Conservation (phyloP, 2,329 filamentous ascomycete species). For the Aureobasidium sp. region DNA sequence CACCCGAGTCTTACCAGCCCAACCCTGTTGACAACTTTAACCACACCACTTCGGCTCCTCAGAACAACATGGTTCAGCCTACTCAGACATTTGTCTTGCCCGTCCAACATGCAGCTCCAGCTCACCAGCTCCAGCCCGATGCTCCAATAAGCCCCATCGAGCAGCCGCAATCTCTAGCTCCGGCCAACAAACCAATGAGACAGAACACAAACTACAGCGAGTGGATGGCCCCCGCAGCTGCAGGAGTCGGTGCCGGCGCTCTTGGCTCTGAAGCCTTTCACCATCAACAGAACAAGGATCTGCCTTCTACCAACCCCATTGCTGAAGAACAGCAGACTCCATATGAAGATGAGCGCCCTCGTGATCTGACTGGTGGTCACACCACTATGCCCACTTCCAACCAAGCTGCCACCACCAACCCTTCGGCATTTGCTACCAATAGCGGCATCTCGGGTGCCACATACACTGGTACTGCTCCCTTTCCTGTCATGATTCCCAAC, state of each 20-base stretch:
- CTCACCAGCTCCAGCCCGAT: slow-evolving; percentile 18
- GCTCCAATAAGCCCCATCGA: neutral
- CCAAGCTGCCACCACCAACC: neutral
- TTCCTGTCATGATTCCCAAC: neutral
- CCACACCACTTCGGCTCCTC: slow-evolving; percentile 15
- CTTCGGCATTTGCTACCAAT: neutral
- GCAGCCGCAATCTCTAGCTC: slow-evolving; percentile 19
- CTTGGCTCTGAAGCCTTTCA: slow-evolving; percentile 21
- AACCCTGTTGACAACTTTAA: slow-evolving; percentile 9
- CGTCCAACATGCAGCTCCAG: slow-evolving; percentile 10
- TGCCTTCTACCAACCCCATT: neutral
- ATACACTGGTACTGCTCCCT: neutral
- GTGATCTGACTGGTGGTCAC: neutral
- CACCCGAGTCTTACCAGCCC: slow-evolving; percentile 6
- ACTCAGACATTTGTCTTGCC: slow-evolving; percentile 17
- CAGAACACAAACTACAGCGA: slow-evolving; percentile 38
- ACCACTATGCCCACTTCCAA: neutral
- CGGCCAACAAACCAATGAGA: slow-evolving; percentile 28
- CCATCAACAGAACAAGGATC: slow-evolving; percentile 16
- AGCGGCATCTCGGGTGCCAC: slow-evolving; percentile 4
- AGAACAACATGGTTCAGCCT: slow-evolving; percentile 3
- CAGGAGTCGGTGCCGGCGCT: slow-evolving; percentile 28
- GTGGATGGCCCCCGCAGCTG: slow-evolving; percentile 47
- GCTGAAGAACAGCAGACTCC: neutral
- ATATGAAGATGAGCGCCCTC: neutral